Percentiles rank a stretch among this genome's conserved stretches.
Evolutionary conservation across 2,329 filamentous ascomycete species (phyloP).

Genomic region (Falciphora oryzae): DNA sequence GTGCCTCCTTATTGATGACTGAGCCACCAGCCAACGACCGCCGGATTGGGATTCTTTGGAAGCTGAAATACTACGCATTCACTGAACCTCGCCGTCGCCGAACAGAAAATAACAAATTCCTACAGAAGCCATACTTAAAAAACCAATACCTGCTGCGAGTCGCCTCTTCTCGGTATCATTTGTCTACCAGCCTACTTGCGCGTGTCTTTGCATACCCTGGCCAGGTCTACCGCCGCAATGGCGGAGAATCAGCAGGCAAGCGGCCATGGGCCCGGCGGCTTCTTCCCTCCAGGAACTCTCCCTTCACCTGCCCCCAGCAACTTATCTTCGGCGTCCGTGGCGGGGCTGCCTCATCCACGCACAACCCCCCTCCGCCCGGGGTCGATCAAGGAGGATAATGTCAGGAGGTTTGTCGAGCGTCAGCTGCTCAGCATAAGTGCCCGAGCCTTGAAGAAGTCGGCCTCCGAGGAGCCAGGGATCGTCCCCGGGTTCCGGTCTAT

Average conservation of each 20-base stretch:
- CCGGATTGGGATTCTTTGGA: not conserved
- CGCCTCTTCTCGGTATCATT: no score
- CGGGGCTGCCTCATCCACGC: slow-evolving; percentile 50
- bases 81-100: not conserved
- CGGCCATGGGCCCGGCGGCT: slow-evolving; percentile 38
- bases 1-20: not conserved
- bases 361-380: slow-evolving; percentile 46
- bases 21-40: not conserved
- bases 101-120: slow-evolving; percentile 6
- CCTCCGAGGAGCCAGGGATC: slow-evolving; percentile 37
- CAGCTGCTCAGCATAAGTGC: slow-evolving; percentile 48
- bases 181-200: not conserved
- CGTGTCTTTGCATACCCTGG: not conserved
- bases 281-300: slow-evolving; percentile 38
- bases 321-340: slow-evolving; percentile 32
- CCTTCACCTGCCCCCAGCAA: slow-evolving; percentile 47
- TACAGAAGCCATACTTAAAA: slow-evolving; percentile 16
- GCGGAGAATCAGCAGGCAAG: slow-evolving; percentile 11
- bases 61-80: not conserved
- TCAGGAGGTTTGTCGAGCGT: slow-evolving; percentile 51
- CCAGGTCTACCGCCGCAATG: slow-evolving; percentile 12
- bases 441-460: slow-evolving; percentile 55
- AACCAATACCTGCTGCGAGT: not conserved
- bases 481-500: slow-evolving; percentile 54
- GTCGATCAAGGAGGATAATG: slow-evolving; percentile 54